Base-by-base conservation (phyloP, 2,329 filamentous ascomycete species). In the Plenodomus biglobosus region DNA sequence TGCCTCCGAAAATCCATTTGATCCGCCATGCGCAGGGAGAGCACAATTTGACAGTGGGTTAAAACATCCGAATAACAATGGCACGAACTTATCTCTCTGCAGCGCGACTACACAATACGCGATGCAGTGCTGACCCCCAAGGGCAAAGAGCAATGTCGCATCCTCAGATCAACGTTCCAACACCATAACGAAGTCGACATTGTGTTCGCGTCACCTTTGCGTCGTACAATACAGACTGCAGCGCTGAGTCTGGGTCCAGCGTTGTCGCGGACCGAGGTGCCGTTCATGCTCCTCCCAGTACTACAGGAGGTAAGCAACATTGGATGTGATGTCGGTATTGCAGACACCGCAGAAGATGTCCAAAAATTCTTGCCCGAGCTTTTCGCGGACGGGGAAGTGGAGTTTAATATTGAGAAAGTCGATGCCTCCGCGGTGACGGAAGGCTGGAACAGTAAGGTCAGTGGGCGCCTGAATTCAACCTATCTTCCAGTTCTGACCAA, bases 171-270 rank as follows among this genome's bases (percentile, higher is more conserved):
- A 53, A 59, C 73, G 0, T 95, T 95, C 68, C 82, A 87, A 8
- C 72, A 81, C 70, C 85, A 65, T 42, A 43, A 58, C 20, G 50
- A 55, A 2, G 75, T 94, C 63, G 85, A 86, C 3, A 79, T 87
- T 58, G 79, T 95, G 11, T 80, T 91, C 18, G 85, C 90, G 34
- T 94, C 89, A 1, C 90, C 91, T 5, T 80, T 95, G 58, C 85
- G 86, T 42, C 84, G 91, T 53, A 95, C 91, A 1, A 78, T 96
- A 38, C 84, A 89, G 72, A 96, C 91, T 2, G 85, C 87, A 27
- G 78, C 90, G 22, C 74, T 84, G 44, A 80, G 83, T 38, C 95
- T 95, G 70, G 80, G 78, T 16, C 76, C 82, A 0, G 77, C 62
- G 8, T 52, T 72, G 6, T 52, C 58, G 0, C 56, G 65, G 3